Evolutionary conservation across 306 rosid species (phyloP).

Genomic region (Calophaca sinica): DNA sequence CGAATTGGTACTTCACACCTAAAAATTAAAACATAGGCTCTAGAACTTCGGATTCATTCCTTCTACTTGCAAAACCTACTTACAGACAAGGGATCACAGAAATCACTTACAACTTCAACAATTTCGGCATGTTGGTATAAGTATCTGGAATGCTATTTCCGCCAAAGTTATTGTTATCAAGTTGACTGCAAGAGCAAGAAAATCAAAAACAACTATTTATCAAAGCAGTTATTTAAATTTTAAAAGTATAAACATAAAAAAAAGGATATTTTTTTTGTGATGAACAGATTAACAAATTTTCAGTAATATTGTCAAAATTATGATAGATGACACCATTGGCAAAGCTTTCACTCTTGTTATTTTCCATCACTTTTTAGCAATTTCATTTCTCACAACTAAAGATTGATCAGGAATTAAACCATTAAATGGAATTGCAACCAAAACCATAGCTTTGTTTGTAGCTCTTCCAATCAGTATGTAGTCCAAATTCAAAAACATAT

Average conservation of each 20-base stretch:
- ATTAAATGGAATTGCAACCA: too few relatives aligned
- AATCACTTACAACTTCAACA: constrained; percentile 80
- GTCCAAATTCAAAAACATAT: too few relatives aligned
- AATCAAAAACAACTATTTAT: constrained; percentile 20
- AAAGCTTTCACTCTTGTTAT: too few relatives aligned
- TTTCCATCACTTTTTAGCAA: constrained; percentile 9
- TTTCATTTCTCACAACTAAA: not conserved
- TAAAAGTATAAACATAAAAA: constrained; percentile 2
- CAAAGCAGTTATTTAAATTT: not conserved
- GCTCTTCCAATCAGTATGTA: too few relatives aligned
- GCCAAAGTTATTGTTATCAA: constrained; percentile 84
- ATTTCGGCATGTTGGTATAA: constrained; percentile 60
- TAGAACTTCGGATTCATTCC: constrained; percentile 14
- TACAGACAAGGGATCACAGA: constrained; percentile 1
- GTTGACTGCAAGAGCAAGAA: constrained; percentile 75
- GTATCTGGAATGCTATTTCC: constrained; percentile 74
- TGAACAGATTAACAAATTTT: not conserved
- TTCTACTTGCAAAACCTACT: constrained; percentile 33
- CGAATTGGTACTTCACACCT: too few relatives aligned
- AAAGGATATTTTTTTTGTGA: not conserved
- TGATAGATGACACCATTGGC: not conserved
- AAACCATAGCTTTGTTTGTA: too few relatives aligned
- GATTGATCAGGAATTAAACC: too few relatives aligned
- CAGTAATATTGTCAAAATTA: not conserved
- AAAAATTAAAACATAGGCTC: not conserved